Evolutionary conservation across 2,329 filamentous ascomycete species (phyloP).

Genomic region (Ophiostoma ulmi): DNA sequence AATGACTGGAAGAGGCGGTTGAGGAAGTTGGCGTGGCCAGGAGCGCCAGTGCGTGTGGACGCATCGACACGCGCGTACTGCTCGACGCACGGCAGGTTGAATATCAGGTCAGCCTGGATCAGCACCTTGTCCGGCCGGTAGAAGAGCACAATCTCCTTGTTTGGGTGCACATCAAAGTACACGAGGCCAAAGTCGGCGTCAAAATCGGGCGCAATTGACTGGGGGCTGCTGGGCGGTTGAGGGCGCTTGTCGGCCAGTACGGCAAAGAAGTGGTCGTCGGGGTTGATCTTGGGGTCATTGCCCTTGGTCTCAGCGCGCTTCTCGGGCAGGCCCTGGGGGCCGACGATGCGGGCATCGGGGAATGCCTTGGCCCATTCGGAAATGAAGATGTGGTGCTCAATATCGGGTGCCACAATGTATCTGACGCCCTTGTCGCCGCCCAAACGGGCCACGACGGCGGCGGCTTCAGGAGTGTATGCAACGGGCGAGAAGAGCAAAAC

Average conservation of each 20-base stretch:
- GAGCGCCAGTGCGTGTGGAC: conserved; percentile 36
- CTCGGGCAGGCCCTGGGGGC: conserved; percentile 74
- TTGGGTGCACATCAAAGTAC: conserved; percentile 72
- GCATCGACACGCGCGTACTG: conserved; percentile 63
- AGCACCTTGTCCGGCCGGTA: conserved; percentile 74
- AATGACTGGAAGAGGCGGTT: conserved; percentile 47
- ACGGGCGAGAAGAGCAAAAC: conserved; percentile 91
- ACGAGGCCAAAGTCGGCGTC: conserved; percentile 81
- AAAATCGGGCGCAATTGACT: conserved; percentile 68
- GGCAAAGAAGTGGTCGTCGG: conserved; percentile 55
- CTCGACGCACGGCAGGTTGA: conserved; percentile 83
- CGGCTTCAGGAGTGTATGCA: conserved; percentile 67
- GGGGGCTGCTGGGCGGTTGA: conserved; percentile 37
- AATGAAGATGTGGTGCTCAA: conserved; percentile 93
- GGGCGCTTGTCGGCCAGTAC: conserved; percentile 59
- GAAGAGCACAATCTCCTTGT: conserved; percentile 82
- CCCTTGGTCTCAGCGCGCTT: conserved; percentile 60
- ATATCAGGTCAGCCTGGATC: conserved; percentile 85
- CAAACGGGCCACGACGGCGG: conserved; percentile 56
- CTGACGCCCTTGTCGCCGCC: conserved; percentile 57
- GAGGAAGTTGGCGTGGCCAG: conserved; percentile 38
- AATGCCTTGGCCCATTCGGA: conserved; percentile 77
- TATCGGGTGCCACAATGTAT: conserved; percentile 83
- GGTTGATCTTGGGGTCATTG: conserved; percentile 50
- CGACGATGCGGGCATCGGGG: conserved; percentile 74